Evolutionary conservation across 306 rosid genomes (phyloP).

Genomic region (Cucumis hystrix): DNA sequence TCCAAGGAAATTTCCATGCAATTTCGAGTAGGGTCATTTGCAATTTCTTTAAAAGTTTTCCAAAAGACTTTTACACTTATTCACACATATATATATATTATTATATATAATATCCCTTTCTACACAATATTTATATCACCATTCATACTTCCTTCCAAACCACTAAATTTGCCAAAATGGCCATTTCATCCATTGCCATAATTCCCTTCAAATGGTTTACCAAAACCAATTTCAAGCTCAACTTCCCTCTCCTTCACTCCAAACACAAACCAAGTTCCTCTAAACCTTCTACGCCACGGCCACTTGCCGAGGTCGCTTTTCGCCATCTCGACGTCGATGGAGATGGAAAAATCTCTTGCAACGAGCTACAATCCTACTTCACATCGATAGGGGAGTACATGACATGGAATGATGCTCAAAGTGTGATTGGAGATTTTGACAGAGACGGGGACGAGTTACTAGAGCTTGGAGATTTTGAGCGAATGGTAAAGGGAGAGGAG

Average conservation of each 20-base stretch:
- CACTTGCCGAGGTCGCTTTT: constrained; percentile 13
- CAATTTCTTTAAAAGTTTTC: background rate
- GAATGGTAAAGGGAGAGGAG: constrained; percentile 13
- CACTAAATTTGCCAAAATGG: background rate
- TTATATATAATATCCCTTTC: background rate
- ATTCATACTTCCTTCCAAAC: background rate
- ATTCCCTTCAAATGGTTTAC: background rate
- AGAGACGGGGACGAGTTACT: constrained; percentile 27
- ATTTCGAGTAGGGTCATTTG: background rate
- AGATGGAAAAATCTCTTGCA: constrained; percentile 41
- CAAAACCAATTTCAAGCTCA: background rate
- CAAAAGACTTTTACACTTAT: background rate
- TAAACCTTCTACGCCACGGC: background rate
- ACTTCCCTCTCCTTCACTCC: background rate
- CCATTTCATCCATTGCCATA: background rate
- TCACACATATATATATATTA: too few relatives aligned
- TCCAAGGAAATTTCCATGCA: background rate
- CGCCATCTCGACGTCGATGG: constrained; percentile 33
- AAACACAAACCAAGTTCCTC: background rate
- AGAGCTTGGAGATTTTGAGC: constrained; percentile 29
- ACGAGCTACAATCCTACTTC: constrained; percentile 33
- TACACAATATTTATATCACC: background rate
- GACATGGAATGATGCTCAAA: constrained; percentile 16
- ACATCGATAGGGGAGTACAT: constrained; percentile 28
- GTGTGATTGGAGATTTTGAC: constrained; percentile 29